Conservation (phyloP, 164 flowering plant species). For the Malania oleifera region DNA sequence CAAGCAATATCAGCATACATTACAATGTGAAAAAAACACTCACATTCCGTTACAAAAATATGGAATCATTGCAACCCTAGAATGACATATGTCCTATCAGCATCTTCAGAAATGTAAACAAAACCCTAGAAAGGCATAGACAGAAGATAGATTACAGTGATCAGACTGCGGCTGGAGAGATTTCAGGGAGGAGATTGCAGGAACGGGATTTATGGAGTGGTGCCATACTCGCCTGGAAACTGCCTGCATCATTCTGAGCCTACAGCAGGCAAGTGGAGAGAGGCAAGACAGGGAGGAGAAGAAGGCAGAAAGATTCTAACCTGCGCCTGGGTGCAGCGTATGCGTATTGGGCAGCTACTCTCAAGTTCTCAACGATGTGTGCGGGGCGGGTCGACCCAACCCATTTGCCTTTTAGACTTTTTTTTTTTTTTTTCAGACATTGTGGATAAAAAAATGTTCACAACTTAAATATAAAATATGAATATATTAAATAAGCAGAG, state of each 20-base stretch:
- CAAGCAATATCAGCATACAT: constrained; percentile 7
- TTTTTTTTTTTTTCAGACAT: too few species aligned
- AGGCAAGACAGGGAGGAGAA: neutral
- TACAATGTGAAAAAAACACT: neutral
- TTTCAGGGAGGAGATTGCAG: constrained; percentile 40
- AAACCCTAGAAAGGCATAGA: constrained; percentile 13
- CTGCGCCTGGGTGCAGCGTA: too few species aligned
- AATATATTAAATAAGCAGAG: too few species aligned
- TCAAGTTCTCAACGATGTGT: too few species aligned
- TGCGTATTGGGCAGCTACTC: too few species aligned
- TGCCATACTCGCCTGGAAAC: constrained; percentile 49
- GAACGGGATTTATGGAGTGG: constrained; percentile 22
- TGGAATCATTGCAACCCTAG: neutral
- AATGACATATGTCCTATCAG: too few species aligned
- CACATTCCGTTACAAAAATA: neutral
- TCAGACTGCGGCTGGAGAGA: constrained; percentile 32
- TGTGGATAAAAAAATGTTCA: too few species aligned
- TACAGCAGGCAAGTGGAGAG: neutral
- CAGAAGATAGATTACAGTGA: constrained; percentile 26
- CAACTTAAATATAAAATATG: too few species aligned
- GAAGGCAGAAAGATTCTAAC: neutral
- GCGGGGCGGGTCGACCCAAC: too few species aligned
- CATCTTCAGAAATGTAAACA: neutral
- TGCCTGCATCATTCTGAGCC: constrained; percentile 62
- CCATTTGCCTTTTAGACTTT: too few species aligned